A percentile compares a stretch with the other conserved stretches of the same genome.
phyloP scores from a whole-genome alignment of 768 basidiomycete genomes.

The Boletus vermiculosoides region DNA sequence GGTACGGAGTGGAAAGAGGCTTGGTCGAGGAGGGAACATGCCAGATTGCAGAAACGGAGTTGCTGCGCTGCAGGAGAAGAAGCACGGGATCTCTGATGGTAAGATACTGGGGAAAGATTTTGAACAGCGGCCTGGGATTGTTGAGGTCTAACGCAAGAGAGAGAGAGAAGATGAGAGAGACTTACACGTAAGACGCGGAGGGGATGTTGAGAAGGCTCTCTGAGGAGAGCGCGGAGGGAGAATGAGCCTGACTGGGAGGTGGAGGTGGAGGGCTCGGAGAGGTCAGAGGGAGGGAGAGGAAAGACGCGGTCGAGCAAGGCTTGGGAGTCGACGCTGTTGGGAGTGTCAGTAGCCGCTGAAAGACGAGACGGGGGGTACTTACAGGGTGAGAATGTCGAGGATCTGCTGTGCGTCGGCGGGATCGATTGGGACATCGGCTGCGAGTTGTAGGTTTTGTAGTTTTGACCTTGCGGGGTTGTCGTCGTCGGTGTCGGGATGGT shows the following conservation, averaged over 20 bases:
- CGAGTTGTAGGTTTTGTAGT: constrained; percentile 33
- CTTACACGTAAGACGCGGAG: constrained; percentile 57
- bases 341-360: background rate
- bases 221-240: constrained; percentile 58
- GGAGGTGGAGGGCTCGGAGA: constrained; percentile 42
- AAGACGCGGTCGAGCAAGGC: constrained; percentile 81
- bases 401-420: constrained; percentile 49
- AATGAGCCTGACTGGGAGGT: constrained; percentile 33
- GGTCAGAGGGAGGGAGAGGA: constrained; percentile 44
- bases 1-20: constrained; percentile 51
- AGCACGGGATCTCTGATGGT: constrained; percentile 60
- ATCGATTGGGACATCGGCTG: constrained; percentile 49
- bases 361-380: constrained; percentile 15
- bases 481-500: constrained; percentile 21
- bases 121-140: constrained; percentile 57
- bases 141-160: constrained; percentile 2
- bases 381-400: constrained; percentile 61
- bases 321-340: constrained; percentile 62
- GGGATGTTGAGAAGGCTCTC: constrained; percentile 51
- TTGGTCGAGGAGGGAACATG: constrained; percentile 69
- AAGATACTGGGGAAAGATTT: constrained; percentile 66
- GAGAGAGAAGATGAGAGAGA: constrained; percentile 20
- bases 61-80: constrained; percentile 68
- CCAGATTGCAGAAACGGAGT: constrained; percentile 71
- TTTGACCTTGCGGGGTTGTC: constrained; percentile 18